phyloP scores from a whole-genome alignment of 2,329 filamentous ascomycete species.

The Zarea fungicola region DNA sequence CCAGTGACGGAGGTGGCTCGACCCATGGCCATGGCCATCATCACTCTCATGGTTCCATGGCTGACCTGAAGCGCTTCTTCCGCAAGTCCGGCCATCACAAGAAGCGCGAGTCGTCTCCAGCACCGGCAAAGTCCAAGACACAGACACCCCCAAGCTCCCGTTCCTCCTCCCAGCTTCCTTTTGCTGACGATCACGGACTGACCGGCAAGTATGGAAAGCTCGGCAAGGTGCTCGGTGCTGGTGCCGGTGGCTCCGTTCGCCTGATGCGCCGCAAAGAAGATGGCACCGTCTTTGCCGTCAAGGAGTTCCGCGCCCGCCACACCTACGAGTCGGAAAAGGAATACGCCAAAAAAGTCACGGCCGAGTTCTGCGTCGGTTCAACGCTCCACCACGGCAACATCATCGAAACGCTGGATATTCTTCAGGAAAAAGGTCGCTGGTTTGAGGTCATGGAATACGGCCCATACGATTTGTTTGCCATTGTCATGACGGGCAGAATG shows the following conservation, averaged over 20 bases:
- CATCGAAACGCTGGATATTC: conserved; percentile 94
- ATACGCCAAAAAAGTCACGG: conserved; percentile 96
- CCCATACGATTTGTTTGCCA: conserved; percentile 91
- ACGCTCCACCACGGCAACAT: conserved; percentile 97
- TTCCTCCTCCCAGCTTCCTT: conserved; percentile 65
- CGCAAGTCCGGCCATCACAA: conserved; percentile 65
- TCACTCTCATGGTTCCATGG: conserved; percentile 71
- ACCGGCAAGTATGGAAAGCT: conserved; percentile 93
- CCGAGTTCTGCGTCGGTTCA: conserved; percentile 96
- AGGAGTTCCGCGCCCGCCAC: conserved; percentile 90
- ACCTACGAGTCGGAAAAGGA: conserved; percentile 91
- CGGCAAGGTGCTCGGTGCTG: conserved; percentile 86
- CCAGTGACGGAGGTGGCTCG: conserved; percentile 25
- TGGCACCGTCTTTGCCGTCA: conserved; percentile 91
- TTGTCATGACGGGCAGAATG: conserved; percentile 99
- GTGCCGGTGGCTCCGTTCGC: conserved; percentile 89
- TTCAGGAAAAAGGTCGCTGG: conserved; percentile 91
- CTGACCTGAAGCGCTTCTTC: conserved; percentile 95
- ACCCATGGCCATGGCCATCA: conserved; percentile 19
- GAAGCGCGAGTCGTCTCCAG: conserved; percentile 62
- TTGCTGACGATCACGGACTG: conserved; percentile 88
- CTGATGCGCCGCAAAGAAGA: conserved; percentile 92
- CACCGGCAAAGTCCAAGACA: conserved; percentile 46
- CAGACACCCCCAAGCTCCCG: conserved; percentile 44
- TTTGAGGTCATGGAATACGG: conserved; percentile 99